Evolutionary conservation across 805 yeast genomes (phyloP).

Genomic region (Cyberlindnera mississippiensis): DNA sequence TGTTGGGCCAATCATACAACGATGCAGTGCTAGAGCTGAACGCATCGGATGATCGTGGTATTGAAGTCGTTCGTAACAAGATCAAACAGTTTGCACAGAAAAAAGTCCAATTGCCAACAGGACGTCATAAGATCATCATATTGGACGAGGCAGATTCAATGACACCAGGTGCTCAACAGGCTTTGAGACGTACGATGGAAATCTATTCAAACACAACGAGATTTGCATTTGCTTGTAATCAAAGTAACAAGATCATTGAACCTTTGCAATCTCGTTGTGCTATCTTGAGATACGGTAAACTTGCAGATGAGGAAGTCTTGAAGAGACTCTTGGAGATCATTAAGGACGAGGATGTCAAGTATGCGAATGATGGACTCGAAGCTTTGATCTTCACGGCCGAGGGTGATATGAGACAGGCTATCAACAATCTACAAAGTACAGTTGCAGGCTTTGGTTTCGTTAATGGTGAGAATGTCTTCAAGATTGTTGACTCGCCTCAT

Average conservation of each 20-base stretch:
- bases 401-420: constrained; percentile 98
- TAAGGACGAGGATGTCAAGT: constrained; percentile 65
- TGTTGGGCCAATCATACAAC: constrained; percentile 65
- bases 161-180: constrained; percentile 96
- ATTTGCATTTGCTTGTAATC: constrained; percentile 98
- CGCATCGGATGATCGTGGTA: constrained; percentile 97
- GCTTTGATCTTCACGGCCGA: constrained; percentile 94
- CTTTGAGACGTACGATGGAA: constrained; percentile 94
- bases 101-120: constrained; percentile 80
- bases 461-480: constrained; percentile 89
- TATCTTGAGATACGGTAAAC: constrained; percentile 75
- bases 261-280: constrained; percentile 97
- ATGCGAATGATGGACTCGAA: constrained; percentile 84
- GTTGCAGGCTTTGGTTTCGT: constrained; percentile 91
- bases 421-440: constrained; percentile 90
- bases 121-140: constrained; percentile 88
- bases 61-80: constrained; percentile 89
- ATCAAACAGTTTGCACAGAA: constrained; percentile 96
- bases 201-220: constrained; percentile 92
- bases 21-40: constrained; percentile 91
- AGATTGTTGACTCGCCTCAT: constrained; percentile 94
- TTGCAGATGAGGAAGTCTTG: constrained; percentile 82
- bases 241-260: constrained; percentile 89
- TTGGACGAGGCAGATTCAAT: constrained; percentile 96
- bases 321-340: constrained; percentile 69